Percentiles rank a stretch among this genome's conserved stretches.
Evolutionary conservation across 108 stramenopile genomes (phyloP).

Genomic region (Thalassiosira profunda): DNA sequence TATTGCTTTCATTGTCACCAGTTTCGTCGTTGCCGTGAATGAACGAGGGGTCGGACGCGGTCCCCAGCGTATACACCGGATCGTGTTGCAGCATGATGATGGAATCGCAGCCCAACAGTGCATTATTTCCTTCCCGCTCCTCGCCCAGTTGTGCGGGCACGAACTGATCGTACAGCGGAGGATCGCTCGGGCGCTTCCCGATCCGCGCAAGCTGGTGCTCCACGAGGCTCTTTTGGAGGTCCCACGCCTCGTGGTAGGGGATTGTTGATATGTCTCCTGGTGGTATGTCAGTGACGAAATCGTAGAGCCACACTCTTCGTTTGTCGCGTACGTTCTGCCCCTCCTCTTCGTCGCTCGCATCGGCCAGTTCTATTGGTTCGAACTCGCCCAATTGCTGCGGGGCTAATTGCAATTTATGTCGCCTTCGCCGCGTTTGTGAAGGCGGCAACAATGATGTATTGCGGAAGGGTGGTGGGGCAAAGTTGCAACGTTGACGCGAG

Average conservation of each 20-base stretch:
- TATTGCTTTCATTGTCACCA: constrained; percentile 5
- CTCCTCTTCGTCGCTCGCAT: neutral
- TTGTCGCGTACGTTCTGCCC: constrained; percentile 5
- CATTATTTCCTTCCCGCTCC: neutral
- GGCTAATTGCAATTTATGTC: constrained; percentile 10
- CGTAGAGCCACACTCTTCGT: constrained; percentile 59
- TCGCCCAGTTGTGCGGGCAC: constrained; percentile 27
- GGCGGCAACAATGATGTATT: no score
- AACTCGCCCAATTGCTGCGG: constrained; percentile 74
- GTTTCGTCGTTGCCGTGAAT: constrained; percentile 41
- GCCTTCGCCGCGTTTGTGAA: no score
- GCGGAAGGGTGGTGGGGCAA: no score
- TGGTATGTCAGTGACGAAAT: constrained; percentile 39
- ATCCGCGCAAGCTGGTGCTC: constrained; percentile 54
- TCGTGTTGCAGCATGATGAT: constrained; percentile 79
- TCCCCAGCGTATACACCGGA: constrained; percentile 88
- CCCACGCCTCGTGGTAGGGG: constrained; percentile 60
- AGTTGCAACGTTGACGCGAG: no score
- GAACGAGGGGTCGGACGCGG: constrained; percentile 78
- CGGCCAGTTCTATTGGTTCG: constrained; percentile 27
- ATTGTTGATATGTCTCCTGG: constrained; percentile 20
- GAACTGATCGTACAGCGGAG: constrained; percentile 49
- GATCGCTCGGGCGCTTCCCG: constrained; percentile 47
- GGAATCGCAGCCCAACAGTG: constrained; percentile 55
- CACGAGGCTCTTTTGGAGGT: constrained; percentile 58